Percentiles rank a stretch among this genome's conserved stretches.
phyloP scores from a whole-genome alignment of 805 yeast species.

The Barnettozyma californica region DNA sequence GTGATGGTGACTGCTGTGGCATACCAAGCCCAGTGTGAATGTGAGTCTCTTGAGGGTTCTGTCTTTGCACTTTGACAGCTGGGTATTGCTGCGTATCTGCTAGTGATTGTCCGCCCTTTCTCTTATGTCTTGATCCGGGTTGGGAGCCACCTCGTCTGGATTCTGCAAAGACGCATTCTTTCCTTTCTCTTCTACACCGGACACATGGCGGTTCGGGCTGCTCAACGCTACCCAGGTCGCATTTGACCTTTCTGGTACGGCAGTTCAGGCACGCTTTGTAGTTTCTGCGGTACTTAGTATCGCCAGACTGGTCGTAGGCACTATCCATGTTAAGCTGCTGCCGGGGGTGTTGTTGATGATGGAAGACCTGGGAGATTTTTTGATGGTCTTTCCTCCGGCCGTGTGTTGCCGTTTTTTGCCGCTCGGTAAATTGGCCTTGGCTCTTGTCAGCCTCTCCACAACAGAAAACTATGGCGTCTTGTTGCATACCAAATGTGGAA shows the following conservation, averaged over 20 bases:
- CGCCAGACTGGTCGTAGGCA: conserved; percentile 6
- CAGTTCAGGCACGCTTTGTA: conserved; percentile 86
- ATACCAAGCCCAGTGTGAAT: background rate
- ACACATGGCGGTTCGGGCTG: conserved; percentile 83
- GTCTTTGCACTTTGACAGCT: background rate
- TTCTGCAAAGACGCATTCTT: conserved; percentile 70
- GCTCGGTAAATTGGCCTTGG: background rate
- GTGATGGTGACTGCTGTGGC: background rate
- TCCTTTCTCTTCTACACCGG: conserved; percentile 76
- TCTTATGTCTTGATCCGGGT: background rate
- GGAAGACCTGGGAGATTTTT: background rate
- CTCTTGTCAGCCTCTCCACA: too few relatives aligned
- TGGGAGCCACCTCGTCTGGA: conserved; percentile 46
- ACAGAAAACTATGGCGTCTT: background rate
- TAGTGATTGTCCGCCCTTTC: conserved; percentile 19
- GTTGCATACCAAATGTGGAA: too few relatives aligned
- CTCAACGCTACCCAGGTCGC: conserved; percentile 77
- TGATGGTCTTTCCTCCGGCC: background rate
- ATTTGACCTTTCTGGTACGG: conserved; percentile 75
- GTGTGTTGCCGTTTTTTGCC: conserved; percentile 8
- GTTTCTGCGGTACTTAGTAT: conserved; percentile 47
- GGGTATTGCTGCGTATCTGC: background rate
- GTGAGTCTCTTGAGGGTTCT: background rate
- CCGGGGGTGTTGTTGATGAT: background rate
- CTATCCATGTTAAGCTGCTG: background rate